Evolutionary conservation across 306 rosid genomes (phyloP), one percentile per base, ranked within the genome.

Genomic region (Begonia loranthoides): DNA sequence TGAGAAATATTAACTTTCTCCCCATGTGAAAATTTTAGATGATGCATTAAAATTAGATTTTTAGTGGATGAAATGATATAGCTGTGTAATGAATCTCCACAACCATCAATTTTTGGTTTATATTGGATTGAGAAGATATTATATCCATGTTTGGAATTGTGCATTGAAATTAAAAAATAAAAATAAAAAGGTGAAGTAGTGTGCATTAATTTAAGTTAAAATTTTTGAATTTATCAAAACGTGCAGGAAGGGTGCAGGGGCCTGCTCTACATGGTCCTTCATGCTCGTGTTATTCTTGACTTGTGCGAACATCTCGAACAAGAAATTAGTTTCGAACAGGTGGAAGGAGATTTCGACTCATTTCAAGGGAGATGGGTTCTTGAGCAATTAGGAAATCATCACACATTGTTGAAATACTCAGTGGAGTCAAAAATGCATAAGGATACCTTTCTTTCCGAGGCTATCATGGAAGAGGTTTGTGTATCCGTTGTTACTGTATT

Each of bases 181-280:
- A n/a, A n/a, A n/a, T n/a, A n/a, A n/a, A n/a, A n/a, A n/a, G n/a
- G n/a, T n/a, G n/a, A n/a, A n/a, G n/a, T n/a, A n/a, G n/a, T n/a
- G n/a, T n/a, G n/a, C n/a, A n/a, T n/a, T n/a, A n/a, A n/a, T n/a
- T n/a, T n/a, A n/a, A n/a, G n/a, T n/a, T n/a, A n/a, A n/a, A n/a
- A n/a, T n/a, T n/a, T n/a, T n/a, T n/a, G n/a, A n/a, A n/a, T n/a
- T 3, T 24, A 12, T 14, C 49, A 21, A 51, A 28, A 15, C 55
- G 17, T 66, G 66, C 77, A 90, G 97, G 97, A 90, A 76, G 97
- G 97, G 54, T 90, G 94, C 63, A 90, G 85, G 76, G 95, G 97
- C 45, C 70, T 90, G 17, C 95, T 90, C 56, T 90, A 90, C 67
- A 85, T 90, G 97, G 97, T 90, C 57, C 92, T 90, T 56, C 97